Evolutionary conservation across 768 basidiomycete species (phyloP).

Genomic region (Trichaptum fuscoviolaceum): DNA sequence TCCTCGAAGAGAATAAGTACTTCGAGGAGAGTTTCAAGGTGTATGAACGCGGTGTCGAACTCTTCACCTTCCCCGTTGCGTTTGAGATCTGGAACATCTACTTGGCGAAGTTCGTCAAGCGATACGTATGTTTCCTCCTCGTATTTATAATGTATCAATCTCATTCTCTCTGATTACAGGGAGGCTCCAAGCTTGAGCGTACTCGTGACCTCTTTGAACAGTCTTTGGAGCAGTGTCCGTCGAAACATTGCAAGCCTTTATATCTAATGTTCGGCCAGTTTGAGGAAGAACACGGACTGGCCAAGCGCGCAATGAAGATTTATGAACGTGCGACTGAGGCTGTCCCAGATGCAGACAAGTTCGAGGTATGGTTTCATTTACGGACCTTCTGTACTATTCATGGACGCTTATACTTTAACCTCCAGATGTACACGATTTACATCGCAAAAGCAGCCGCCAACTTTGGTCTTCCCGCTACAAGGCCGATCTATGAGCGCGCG

Average conservation of each 20-base stretch:
- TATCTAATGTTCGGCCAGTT: slow-evolving; percentile 95
- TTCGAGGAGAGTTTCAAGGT: slow-evolving; percentile 99
- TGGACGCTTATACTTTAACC: slow-evolving; percentile 7
- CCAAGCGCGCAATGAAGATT: slow-evolving; percentile 93
- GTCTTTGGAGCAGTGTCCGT: slow-evolving; percentile 92
- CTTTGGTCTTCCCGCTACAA: slow-evolving; percentile 93
- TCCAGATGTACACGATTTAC: slow-evolving; percentile 92
- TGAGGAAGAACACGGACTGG: slow-evolving; percentile 92
- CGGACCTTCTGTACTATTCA: background rate
- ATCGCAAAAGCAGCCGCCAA: slow-evolving; percentile 96
- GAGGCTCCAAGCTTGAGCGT: slow-evolving; percentile 90
- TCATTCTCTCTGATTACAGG: slow-evolving; percentile 38
- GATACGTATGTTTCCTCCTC: slow-evolving; percentile 62
- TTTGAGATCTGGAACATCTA: slow-evolving; percentile 99
- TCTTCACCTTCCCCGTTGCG: slow-evolving; percentile 96
- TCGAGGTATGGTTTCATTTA: slow-evolving; percentile 55
- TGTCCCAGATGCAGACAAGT: slow-evolving; percentile 87
- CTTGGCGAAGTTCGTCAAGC: slow-evolving; percentile 91
- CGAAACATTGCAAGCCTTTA: slow-evolving; percentile 90
- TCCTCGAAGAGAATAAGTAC: slow-evolving; percentile 96
- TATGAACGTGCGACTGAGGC: slow-evolving; percentile 88
- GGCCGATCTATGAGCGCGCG: slow-evolving; percentile 94
- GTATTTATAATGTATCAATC: background rate
- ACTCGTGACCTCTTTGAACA: slow-evolving; percentile 98
- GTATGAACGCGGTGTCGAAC: slow-evolving; percentile 93